A percentile compares a stretch with the other conserved stretches of the same genome.
phyloP scores from a whole-genome alignment of 345 rosid species.

The Diplotaxis tenuifolia region DNA sequence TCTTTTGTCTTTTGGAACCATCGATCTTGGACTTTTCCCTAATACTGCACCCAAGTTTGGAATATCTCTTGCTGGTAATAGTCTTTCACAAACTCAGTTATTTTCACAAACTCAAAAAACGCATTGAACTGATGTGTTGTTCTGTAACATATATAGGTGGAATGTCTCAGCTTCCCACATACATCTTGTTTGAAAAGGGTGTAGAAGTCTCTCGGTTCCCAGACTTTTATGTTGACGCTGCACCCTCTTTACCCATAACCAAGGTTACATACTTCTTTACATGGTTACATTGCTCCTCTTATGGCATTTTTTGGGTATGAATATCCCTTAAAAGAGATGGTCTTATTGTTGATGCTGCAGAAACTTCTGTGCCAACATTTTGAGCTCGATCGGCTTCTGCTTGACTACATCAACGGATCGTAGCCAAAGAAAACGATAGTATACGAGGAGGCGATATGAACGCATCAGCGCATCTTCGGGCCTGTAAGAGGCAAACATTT shows the following conservation, averaged over 20 bases:
- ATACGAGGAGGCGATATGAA: too few relatives aligned
- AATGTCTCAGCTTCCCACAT: conserved; percentile 80
- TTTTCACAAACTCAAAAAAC: too few relatives aligned
- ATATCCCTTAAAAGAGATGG: neutral
- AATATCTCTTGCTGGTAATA: conserved; percentile 70
- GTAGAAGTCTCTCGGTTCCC: conserved; percentile 76
- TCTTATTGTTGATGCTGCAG: conserved; percentile 49
- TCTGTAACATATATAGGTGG: conserved; percentile 50
- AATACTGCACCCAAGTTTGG: conserved; percentile 84
- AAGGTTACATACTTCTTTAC: conserved; percentile 51
- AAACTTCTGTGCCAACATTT: conserved; percentile 63
- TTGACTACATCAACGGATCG: conserved; percentile 63
- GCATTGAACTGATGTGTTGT: conserved; percentile 11
- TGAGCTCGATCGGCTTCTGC: conserved; percentile 74
- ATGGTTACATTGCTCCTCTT: neutral
- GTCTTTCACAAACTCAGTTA: conserved; percentile 3
- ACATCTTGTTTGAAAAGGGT: conserved; percentile 75
- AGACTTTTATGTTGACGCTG: conserved; percentile 63
- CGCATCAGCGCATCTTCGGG: neutral
- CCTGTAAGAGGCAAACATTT: neutral
- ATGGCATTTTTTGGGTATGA: neutral
- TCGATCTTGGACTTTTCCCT: conserved; percentile 93
- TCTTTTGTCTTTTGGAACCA: conserved; percentile 74
- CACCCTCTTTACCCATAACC: conserved; percentile 55
- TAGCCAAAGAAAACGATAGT: too few relatives aligned